These are phyloP conservation scores for Groenewaldozyma auringiensis DNA, from an alignment of 1,139 yeast genomes.

Conservation along the genomic window DNA sequence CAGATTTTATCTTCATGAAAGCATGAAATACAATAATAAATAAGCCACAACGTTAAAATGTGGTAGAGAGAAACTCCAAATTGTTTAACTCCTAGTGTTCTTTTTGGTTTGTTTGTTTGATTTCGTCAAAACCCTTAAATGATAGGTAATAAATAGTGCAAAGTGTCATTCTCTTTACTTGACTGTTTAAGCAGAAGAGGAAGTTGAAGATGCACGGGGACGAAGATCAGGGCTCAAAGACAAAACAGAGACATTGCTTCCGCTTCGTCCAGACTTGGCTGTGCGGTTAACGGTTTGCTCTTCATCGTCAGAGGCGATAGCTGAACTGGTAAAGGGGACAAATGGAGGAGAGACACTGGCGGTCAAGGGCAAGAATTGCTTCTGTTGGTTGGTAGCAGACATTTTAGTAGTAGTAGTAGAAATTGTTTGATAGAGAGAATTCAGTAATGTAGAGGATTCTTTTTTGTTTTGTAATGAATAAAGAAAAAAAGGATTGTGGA, in stretches of 20 bases:
- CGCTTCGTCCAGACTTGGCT: conserved; percentile 12
- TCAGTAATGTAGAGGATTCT: neutral
- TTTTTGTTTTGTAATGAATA: neutral
- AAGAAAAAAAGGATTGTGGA: neutral
- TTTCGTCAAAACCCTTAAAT: no score
- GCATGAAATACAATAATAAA: no score
- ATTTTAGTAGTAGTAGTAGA: neutral
- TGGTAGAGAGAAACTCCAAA: no score
- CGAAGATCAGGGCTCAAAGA: conserved; percentile 19
- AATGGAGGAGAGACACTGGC: conserved; percentile 19
- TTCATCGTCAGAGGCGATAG: conserved; percentile 15
- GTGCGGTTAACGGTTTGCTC: conserved; percentile 4
- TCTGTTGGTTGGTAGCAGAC: neutral
- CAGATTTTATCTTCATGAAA: no score
- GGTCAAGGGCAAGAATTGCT: conserved; percentile 15
- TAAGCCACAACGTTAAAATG: no score
- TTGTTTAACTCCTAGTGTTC: no score
- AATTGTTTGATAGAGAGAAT: neutral
- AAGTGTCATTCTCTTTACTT: no score
- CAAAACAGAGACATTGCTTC: conserved; percentile 16
- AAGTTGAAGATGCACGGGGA: conserved; percentile 15
- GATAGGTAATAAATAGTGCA: no score
- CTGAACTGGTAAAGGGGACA: conserved; percentile 9
- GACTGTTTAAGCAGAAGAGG: neutral
- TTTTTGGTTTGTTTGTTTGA: no score